These are phyloP conservation scores for Cardamine chenopodiifolia DNA, from an alignment of 345 rosid genomes.

Conservation along the genomic window DNA sequence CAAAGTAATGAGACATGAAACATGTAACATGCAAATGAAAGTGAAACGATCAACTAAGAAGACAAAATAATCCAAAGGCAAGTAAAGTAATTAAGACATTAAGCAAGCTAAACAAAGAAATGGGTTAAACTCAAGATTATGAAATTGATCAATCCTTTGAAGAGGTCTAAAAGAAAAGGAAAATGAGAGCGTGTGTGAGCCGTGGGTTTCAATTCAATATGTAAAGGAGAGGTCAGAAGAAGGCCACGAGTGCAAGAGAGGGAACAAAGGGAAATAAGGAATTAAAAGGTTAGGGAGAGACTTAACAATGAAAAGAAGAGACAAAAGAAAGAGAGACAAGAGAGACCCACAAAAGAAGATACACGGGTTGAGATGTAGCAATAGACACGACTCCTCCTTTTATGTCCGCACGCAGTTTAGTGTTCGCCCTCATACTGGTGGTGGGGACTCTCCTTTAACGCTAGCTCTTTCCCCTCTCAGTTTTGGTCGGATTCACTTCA, in stretches of 20 bases:
- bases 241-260: constrained; percentile 34
- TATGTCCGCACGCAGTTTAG: constrained; percentile 20
- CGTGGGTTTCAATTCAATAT: constrained; percentile 4
- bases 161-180: not conserved
- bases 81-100: not conserved
- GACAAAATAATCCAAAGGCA: not conserved
- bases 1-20: not conserved
- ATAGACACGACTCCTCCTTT: constrained; percentile 34
- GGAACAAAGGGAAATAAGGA: constrained; percentile 25
- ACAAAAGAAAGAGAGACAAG: constrained; percentile 32
- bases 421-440: constrained; percentile 27
- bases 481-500: constrained; percentile 38
- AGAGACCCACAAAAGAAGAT: constrained; percentile 37
- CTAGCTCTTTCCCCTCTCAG: constrained; percentile 30
- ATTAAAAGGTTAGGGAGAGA: not conserved
- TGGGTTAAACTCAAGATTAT: not conserved
- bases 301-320: not conserved
- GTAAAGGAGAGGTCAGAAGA: constrained; percentile 28
- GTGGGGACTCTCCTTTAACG: constrained; percentile 28
- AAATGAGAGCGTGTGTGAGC: constrained; percentile 21
- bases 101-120: not conserved
- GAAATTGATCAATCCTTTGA: not conserved
- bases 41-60: not conserved
- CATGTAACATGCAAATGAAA: not conserved
- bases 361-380: constrained; percentile 29